These are phyloP conservation scores for Eremothecium cymbalariae DNA, from an alignment of 1,139 yeast species.

Conservation along the genomic window DNA sequence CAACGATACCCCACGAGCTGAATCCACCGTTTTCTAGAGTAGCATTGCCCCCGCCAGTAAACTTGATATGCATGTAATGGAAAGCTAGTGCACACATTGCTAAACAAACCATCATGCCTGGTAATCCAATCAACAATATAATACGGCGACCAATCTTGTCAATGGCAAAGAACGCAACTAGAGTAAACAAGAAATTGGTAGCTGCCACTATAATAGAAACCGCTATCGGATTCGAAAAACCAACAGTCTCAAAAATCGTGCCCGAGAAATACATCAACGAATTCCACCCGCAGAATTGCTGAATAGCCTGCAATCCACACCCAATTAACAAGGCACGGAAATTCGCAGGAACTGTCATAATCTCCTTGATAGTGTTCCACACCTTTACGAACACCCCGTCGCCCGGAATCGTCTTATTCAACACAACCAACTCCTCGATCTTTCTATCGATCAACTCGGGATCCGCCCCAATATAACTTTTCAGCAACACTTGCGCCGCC, in stretches of 20 bases:
- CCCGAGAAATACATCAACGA: conserved; percentile 91
- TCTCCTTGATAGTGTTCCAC: conserved; percentile 55
- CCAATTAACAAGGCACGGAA: conserved; percentile 81
- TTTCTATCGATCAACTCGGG: conserved; percentile 50
- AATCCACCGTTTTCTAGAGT: conserved; percentile 40
- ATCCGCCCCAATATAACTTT: conserved; percentile 50
- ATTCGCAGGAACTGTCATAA: conserved; percentile 72
- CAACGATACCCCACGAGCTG: conserved; percentile 78
- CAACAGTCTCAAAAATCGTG: conserved; percentile 81
- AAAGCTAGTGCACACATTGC: conserved; percentile 79
- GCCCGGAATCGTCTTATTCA: conserved; percentile 62
- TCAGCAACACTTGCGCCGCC: conserved; percentile 59
- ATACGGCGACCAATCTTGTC: conserved; percentile 81
- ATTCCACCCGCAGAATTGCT: conserved; percentile 93
- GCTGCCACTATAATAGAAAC: conserved; percentile 92
- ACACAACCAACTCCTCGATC: conserved; percentile 48
- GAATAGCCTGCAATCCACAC: conserved; percentile 90
- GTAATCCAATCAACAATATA: conserved; percentile 64
- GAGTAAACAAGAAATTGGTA: conserved; percentile 80
- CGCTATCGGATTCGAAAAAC: conserved; percentile 78
- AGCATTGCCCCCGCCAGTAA: conserved; percentile 42
- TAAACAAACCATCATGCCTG: conserved; percentile 72
- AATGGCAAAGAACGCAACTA: conserved; percentile 72
- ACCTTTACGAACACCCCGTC: conserved; percentile 44
- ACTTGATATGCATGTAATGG: conserved; percentile 63